A percentile compares a stretch with the other conserved stretches of the same genome.
Conservation (phyloP, 306 rosid species). For the Potentilla sterilis region DNA sequence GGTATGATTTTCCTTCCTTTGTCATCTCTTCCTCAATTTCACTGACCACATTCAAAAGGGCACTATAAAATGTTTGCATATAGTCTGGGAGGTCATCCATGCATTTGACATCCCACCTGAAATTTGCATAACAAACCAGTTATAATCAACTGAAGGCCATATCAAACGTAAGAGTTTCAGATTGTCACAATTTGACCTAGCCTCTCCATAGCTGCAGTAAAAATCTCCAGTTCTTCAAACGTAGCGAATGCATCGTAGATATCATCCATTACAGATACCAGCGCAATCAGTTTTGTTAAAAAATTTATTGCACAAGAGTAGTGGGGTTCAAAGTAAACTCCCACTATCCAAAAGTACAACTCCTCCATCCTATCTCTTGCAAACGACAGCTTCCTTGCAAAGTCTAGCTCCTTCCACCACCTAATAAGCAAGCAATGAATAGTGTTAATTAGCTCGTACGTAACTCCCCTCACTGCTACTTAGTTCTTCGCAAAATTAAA, state of each 20-base stretch:
- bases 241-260: conserved; percentile 45
- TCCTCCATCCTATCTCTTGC: conserved; percentile 51
- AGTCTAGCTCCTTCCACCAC: conserved; percentile 58
- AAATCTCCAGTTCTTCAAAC: conserved; percentile 38
- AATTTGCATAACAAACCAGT: background rate
- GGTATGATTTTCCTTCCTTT: conserved; percentile 18
- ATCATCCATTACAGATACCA: conserved; percentile 39
- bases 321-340: conserved; percentile 34
- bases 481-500: background rate
- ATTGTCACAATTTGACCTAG: background rate
- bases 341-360: conserved; percentile 45
- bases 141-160: background rate
- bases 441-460: background rate
- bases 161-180: background rate
- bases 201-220: conserved; percentile 45
- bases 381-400: conserved; percentile 30
- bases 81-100: conserved; percentile 24
- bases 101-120: conserved; percentile 26
- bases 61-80: conserved; percentile 13
- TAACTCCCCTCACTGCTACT: background rate
- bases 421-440: conserved; percentile 6
- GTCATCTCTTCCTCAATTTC: conserved; percentile 29
- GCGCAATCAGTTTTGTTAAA: conserved; percentile 21
- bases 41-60: conserved; percentile 3
- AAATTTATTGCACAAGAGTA: conserved; percentile 30